Evolutionary conservation across 1,284 basidiomycete species (phyloP), one percentile per base, ranked within the genome.

Genomic region (Ceratobasidium sp.): DNA sequence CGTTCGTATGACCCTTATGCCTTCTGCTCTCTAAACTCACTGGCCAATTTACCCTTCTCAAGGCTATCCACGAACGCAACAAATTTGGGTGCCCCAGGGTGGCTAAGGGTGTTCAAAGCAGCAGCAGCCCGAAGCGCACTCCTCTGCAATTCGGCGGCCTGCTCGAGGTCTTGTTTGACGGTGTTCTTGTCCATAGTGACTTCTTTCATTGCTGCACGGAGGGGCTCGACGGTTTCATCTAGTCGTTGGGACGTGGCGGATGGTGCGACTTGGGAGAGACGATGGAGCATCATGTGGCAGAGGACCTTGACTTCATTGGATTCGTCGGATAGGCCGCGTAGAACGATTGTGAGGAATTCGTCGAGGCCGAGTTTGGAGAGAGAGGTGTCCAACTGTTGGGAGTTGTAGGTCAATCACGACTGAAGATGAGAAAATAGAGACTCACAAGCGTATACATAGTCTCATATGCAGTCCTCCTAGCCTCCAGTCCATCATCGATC

Each of bases 231-330:
- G 9, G 90, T 85, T 69, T 95, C 93, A 74, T 98, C 95, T 57
- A 99, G 82, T 30, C 90, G 85, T 74, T 91, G 86, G n/a, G 88
- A 81, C 25, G 97, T 87, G 23, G 89, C 87, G 0, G 88, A 86
- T 1, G 92, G 91, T 0, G 92, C 90, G 21, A 95, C 84, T 75
- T 91, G 88, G 2, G 93, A 87, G 2, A 99, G 84, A 25, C 95
- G 88, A 81, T 95, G 92, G 39, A 98, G 83, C 81, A 98, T 91
- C 85, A 99, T 91, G 78, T 97, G 93, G 70, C 89, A 95, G 69
- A 99, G 86, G 46, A 97, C 93, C 80, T 98, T 98, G 82, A 99
- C 91, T 76, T 98, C 95, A 77, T 99, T 95, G 1, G 90, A 89
- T 73, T 92, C 90, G 77, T 99, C 96, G 0, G 83, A 80, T 9